Conservation (phyloP, 176 grass and related monocot genomes). For the Bonia amplexicaulis region DNA sequence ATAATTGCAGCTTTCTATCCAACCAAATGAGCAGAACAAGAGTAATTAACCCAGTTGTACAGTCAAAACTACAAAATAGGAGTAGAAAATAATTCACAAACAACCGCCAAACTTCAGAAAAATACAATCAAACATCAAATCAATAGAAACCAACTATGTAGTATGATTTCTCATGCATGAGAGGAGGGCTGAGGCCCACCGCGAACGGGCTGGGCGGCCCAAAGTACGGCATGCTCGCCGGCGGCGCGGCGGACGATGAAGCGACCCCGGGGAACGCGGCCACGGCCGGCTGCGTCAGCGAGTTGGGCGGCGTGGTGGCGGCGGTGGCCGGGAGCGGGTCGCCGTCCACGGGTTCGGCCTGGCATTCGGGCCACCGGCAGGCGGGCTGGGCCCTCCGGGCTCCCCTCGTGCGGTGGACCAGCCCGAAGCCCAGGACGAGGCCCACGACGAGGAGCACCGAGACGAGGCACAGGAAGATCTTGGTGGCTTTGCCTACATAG, state of each 20-base stretch:
- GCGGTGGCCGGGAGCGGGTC: conserved; percentile 51
- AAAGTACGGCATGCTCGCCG: conserved; percentile 18
- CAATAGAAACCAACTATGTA: neutral
- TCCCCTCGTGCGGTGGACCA: conserved; percentile 46
- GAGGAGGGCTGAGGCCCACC: conserved; percentile 18
- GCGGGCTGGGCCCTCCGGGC: conserved; percentile 34
- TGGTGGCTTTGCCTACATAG: conserved; percentile 92
- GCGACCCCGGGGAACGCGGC: neutral
- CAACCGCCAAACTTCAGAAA: neutral
- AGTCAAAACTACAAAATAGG: too few relatives aligned
- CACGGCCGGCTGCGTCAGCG: conserved; percentile 27
- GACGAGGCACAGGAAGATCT: conserved; percentile 77
- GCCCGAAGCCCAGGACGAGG: conserved; percentile 60
- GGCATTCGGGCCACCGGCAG: conserved; percentile 56
- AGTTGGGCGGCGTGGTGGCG: conserved; percentile 20
- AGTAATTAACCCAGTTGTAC: too few relatives aligned
- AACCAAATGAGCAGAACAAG: too few relatives aligned
- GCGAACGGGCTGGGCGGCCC: conserved; percentile 34
- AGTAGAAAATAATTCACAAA: too few relatives aligned
- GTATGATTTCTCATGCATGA: neutral
- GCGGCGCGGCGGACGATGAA: neutral
- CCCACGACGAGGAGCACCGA: conserved; percentile 46
- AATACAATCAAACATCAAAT: neutral
- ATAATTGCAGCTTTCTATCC: too few relatives aligned
- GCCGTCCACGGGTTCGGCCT: conserved; percentile 24